Evolutionary conservation across 2,329 filamentous ascomycete genomes (phyloP).

Genomic region (Lithohypha guttulata): DNA sequence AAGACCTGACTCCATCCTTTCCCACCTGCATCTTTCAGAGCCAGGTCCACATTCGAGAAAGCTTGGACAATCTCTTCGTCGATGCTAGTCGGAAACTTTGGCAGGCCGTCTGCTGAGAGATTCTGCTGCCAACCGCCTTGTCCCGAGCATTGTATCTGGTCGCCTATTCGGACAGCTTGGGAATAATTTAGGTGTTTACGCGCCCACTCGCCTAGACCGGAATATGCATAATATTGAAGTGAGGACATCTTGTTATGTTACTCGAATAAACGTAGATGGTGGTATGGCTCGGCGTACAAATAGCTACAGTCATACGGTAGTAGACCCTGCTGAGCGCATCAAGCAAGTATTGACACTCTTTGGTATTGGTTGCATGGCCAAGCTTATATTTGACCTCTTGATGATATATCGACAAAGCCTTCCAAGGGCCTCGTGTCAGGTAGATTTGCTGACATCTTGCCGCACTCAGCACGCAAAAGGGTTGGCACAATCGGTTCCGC

Average conservation of each 20-base stretch:
- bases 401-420: too few relatives aligned
- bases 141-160: slow-evolving; percentile 37
- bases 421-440: too few relatives aligned
- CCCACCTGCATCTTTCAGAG: slow-evolving; percentile 43
- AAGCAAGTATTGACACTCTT: too few relatives aligned
- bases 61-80: slow-evolving; percentile 39
- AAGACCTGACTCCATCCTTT: slow-evolving; percentile 46
- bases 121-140: slow-evolving; percentile 25
- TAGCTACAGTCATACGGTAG: too few relatives aligned
- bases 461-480: too few relatives aligned
- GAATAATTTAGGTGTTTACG: slow-evolving; percentile 26
- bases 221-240: background rate
- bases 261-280: background rate
- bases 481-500: too few relatives aligned
- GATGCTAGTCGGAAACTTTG: background rate
- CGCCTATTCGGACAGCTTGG: slow-evolving; percentile 39
- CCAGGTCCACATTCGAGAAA: slow-evolving; percentile 46
- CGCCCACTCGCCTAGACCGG: background rate
- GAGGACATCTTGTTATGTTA: background rate
- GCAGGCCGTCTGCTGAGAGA: background rate
- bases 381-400: too few relatives aligned
- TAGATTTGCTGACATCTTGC: too few relatives aligned
- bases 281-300: too few relatives aligned
- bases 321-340: too few relatives aligned
- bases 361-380: too few relatives aligned